These are phyloP conservation scores for Sordaria brevicollis DNA, from an alignment of 495 filamentous ascomycete genomes.

Conservation along the genomic window DNA sequence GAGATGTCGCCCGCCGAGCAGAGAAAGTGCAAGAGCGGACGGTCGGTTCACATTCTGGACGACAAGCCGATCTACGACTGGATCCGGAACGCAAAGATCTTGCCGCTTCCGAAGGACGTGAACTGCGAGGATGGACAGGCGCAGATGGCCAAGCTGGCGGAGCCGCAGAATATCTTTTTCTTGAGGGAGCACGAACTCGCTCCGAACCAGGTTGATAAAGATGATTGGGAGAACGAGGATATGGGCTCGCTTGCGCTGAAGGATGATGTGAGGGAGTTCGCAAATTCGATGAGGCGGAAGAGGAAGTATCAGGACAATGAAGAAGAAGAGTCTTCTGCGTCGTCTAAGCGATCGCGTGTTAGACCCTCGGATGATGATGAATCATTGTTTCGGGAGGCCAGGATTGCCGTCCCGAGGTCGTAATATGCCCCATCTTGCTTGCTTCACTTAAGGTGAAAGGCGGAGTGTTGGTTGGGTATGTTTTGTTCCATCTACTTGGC, in stretches of 20 bases:
- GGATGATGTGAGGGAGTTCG: too few relatives aligned
- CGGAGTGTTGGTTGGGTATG: too few relatives aligned
- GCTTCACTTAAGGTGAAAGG: too few relatives aligned
- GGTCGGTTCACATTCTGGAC: constrained; percentile 49
- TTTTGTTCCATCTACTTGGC: too few relatives aligned
- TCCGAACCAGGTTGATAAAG: too few relatives aligned
- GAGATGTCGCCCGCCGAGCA: constrained; percentile 71
- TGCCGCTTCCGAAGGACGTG: constrained; percentile 43
- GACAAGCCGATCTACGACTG: constrained; percentile 68
- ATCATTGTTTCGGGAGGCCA: not conserved
- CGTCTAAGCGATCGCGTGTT: constrained; percentile 2
- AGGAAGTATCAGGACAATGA: too few relatives aligned
- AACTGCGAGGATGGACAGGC: constrained; percentile 18
- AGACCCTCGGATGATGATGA: constrained; percentile 1
- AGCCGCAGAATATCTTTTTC: constrained; percentile 51
- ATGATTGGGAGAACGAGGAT: too few relatives aligned
- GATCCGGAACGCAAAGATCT: constrained; percentile 60
- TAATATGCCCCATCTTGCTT: too few relatives aligned
- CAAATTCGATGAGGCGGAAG: too few relatives aligned
- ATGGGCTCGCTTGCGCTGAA: too few relatives aligned
- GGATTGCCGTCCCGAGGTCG: too few relatives aligned
- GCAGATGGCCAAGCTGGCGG: constrained; percentile 46
- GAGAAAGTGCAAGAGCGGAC: constrained; percentile 46
- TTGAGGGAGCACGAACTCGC: constrained; percentile 35
- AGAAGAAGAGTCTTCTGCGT: too few relatives aligned